Percentiles rank a stretch among this genome's conserved stretches.
Evolutionary conservation across 129 eudicot genomes (phyloP).

Genomic region (Tanacetum coccineum): DNA sequence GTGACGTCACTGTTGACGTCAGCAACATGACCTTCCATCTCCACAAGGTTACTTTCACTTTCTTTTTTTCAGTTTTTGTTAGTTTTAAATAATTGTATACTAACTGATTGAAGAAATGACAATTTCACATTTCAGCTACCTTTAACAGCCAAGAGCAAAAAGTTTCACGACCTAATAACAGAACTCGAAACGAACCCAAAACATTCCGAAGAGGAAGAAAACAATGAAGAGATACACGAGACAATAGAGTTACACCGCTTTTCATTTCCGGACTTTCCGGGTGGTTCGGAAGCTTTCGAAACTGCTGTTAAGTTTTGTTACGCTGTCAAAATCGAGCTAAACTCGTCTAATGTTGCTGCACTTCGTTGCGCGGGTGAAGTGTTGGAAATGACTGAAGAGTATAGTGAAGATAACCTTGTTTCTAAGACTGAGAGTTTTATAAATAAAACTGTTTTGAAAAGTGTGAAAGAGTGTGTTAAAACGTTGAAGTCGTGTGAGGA

Average conservation of each 20-base stretch:
- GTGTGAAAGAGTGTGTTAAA: constrained; percentile 52
- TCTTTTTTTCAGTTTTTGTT: not conserved
- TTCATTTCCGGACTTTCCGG: constrained; percentile 75
- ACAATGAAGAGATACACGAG: constrained; percentile 22
- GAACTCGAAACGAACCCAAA: constrained; percentile 55
- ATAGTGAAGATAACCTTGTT: constrained; percentile 66
- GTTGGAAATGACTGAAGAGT: constrained; percentile 78
- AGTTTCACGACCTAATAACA: constrained; percentile 68
- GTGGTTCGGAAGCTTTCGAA: constrained; percentile 87
- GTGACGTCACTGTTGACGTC: constrained; percentile 81
- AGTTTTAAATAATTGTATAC: not conserved
- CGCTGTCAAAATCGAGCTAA: constrained; percentile 77
- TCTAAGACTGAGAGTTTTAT: constrained; percentile 66
- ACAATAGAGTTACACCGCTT: constrained; percentile 33
- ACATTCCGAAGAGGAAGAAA: constrained; percentile 22
- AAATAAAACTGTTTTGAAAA: constrained; percentile 50
- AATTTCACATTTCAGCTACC: constrained; percentile 58
- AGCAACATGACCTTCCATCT: constrained; percentile 91
- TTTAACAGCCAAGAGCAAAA: constrained; percentile 75
- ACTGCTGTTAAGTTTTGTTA: constrained; percentile 87
- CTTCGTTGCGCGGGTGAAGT: constrained; percentile 87
- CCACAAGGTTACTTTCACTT: constrained; percentile 60
- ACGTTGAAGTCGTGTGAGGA: constrained; percentile 60
- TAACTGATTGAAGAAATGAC: constrained; percentile 18
- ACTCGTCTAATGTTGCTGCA: constrained; percentile 62